Evolutionary conservation across 2,329 filamentous ascomycete species (phyloP), one percentile per base, ranked within the genome.

Genomic region (Immersiporthe knoxdaviesiana): DNA sequence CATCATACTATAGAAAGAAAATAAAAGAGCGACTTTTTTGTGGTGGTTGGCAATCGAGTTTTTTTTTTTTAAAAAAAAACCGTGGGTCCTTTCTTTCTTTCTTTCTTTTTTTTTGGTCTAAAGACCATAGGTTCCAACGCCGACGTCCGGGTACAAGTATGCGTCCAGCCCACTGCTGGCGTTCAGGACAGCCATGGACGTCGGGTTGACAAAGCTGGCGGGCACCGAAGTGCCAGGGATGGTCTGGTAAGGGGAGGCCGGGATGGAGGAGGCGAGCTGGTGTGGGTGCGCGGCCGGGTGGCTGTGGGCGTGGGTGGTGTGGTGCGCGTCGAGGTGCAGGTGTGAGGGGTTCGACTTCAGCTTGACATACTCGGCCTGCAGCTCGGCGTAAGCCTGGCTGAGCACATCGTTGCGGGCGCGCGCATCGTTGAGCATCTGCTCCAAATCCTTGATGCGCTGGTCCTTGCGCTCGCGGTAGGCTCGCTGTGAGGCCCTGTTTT

Each of bases 381-480:
- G 79, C n/a, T 77, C 75, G 37, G 81, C 78, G 74, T 89, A 88
- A 5, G 86, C 86, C 65, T 83, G 81, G 71, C 83, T 83, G 66
- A 90, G 83, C 44, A 82, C 81, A 69, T 84, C 84, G 76, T 89
- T 87, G 73, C 84, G 85, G 32, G 85, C 82, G 71, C 84, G 84
- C 63, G 87, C 79, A 24, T 85, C 83, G 61, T 78, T 78, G 41
- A 90, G 83, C 73, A 88, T 83, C 47, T 81, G 76, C 76, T 90
- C 88, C 27, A 91, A 84, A 73, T 90, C 88, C 71, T 85, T 85
- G 74, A 90, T 89, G 71, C 89, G 85, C 76, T 90, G 88, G 74
- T 91, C 87, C 74, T 89, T 90, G 66, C 87, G 83, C 75, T 90
- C 87, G 62, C 87, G 82, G 74, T 89, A 89, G 0, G 87, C 87